phyloP scores from a whole-genome alignment of 176 grass and related monocot species.

The Lolium perenne region DNA sequence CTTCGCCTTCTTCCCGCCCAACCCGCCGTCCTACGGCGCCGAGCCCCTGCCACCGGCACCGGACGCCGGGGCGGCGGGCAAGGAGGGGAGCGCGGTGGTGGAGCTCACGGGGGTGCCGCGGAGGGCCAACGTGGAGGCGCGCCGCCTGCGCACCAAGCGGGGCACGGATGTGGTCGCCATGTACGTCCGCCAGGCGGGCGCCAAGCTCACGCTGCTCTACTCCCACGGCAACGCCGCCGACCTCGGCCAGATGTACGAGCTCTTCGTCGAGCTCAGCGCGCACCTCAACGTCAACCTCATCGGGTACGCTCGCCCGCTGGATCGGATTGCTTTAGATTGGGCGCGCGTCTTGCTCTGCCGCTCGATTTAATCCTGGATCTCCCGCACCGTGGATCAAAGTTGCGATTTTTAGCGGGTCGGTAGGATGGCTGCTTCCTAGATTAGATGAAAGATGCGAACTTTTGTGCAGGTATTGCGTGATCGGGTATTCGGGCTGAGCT shows the following conservation, averaged over 20 bases:
- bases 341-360: too few relatives aligned
- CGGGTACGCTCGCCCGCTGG: slow-evolving; percentile 58
- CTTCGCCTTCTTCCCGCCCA: slow-evolving; percentile 91
- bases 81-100: slow-evolving; percentile 23
- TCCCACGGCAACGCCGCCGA: slow-evolving; percentile 98
- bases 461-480: background rate
- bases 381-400: slow-evolving; percentile 38
- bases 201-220: slow-evolving; percentile 89
- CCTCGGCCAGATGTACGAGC: slow-evolving; percentile 97
- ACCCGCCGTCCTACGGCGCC: slow-evolving; percentile 70
- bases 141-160: slow-evolving; percentile 76
- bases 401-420: slow-evolving; percentile 21
- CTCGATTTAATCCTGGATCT: slow-evolving; percentile 41
- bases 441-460: slow-evolving; percentile 1
- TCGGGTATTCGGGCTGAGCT: background rate
- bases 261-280: slow-evolving; percentile 87
- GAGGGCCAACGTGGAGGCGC: slow-evolving; percentile 79
- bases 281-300: slow-evolving; percentile 98
- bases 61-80: background rate
- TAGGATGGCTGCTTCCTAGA: slow-evolving; percentile 23
- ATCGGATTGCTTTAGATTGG: slow-evolving; percentile 25
- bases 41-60: slow-evolving; percentile 21
- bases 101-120: slow-evolving; percentile 65
- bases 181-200: slow-evolving; percentile 75
- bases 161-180: slow-evolving; percentile 77